Percentiles rank a stretch among this genome's conserved stretches.
Conservation (phyloP, 495 filamentous ascomycete genomes). For the Sporormia fimetaria region DNA sequence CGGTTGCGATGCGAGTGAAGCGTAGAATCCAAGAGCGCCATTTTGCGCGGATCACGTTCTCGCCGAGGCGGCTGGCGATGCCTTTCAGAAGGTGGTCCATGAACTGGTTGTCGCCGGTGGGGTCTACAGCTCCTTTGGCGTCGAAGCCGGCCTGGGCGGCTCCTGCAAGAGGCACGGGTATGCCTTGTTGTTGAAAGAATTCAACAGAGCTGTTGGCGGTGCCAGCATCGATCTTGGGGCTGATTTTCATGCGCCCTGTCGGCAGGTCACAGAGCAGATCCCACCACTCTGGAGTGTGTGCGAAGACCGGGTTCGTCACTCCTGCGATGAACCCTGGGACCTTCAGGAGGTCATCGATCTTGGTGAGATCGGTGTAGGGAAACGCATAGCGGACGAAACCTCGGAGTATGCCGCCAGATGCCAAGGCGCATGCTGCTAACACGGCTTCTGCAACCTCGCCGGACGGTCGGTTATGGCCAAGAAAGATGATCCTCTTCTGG, state of each 20-base stretch:
- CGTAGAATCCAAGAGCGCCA: slow-evolving; percentile 83
- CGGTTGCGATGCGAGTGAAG: slow-evolving; percentile 83
- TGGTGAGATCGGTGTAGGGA: slow-evolving; percentile 94
- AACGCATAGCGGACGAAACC: slow-evolving; percentile 98
- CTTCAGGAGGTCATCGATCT: slow-evolving; percentile 89
- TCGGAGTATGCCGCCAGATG: slow-evolving; percentile 83
- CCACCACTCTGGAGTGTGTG: slow-evolving; percentile 95
- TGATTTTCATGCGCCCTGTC: slow-evolving; percentile 88
- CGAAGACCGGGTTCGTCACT: slow-evolving; percentile 94
- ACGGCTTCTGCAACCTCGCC: slow-evolving; percentile 93
- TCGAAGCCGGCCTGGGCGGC: slow-evolving; percentile 26
- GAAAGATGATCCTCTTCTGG: slow-evolving; percentile 91
- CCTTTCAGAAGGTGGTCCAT: slow-evolving; percentile 75
- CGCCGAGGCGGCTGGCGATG: slow-evolving; percentile 76
- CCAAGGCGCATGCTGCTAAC: slow-evolving; percentile 82
- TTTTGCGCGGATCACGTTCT: slow-evolving; percentile 78
- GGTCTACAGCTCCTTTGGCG: slow-evolving; percentile 38
- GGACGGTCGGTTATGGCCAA: slow-evolving; percentile 88
- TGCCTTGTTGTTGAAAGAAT: slow-evolving; percentile 65
- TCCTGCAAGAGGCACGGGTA: slow-evolving; percentile 1
- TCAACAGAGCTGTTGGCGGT: slow-evolving; percentile 67
- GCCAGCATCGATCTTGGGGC: slow-evolving; percentile 62
- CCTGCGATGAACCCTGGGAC: slow-evolving; percentile 97
- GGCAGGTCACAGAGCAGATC: slow-evolving; percentile 90
- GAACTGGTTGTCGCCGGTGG: slow-evolving; percentile 82